These are phyloP conservation scores for Colletotrichum orbiculare DNA, from an alignment of 2,329 filamentous ascomycete species.

Conservation along the genomic window DNA sequence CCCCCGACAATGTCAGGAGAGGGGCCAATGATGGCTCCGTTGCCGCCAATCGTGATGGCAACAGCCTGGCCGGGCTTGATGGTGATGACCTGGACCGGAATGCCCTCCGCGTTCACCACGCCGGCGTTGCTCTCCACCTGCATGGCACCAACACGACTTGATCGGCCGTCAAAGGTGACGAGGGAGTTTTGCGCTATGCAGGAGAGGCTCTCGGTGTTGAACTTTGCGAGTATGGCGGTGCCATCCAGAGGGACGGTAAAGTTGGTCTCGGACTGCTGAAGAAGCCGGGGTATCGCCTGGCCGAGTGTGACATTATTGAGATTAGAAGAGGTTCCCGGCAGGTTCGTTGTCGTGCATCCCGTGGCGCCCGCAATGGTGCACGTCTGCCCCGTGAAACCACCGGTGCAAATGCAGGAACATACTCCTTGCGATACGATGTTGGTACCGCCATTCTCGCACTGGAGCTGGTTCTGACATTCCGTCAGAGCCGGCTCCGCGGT, in stretches of 20 bases:
- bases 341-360: slow-evolving; percentile 64
- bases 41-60: slow-evolving; percentile 48
- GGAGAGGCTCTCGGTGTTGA: slow-evolving; percentile 80
- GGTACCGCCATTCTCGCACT: slow-evolving; percentile 84
- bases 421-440: slow-evolving; percentile 74
- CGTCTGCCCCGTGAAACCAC: slow-evolving; percentile 78
- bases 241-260: slow-evolving; percentile 82
- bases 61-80: slow-evolving; percentile 43
- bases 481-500: slow-evolving; percentile 49
- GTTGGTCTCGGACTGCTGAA: slow-evolving; percentile 71
- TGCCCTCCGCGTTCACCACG: slow-evolving; percentile 24
- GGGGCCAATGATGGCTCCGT: slow-evolving; percentile 33
- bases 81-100: slow-evolving; percentile 41
- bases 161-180: slow-evolving; percentile 79
- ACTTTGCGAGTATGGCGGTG: slow-evolving; percentile 76
- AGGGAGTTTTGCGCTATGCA: slow-evolving; percentile 89
- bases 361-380: slow-evolving; percentile 59
- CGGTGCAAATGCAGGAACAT: slow-evolving; percentile 89
- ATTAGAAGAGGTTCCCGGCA: slow-evolving; percentile 52
- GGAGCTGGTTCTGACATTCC: slow-evolving; percentile 69
- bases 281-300: slow-evolving; percentile 78
- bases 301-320: slow-evolving; percentile 82
- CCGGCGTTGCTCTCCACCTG: slow-evolving; percentile 37
- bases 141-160: slow-evolving; percentile 48
- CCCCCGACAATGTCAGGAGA: slow-evolving; percentile 37